These are phyloP conservation scores for Pachysandra terminalis DNA, from an alignment of 164 flowering plant genomes.

Conservation along the genomic window DNA sequence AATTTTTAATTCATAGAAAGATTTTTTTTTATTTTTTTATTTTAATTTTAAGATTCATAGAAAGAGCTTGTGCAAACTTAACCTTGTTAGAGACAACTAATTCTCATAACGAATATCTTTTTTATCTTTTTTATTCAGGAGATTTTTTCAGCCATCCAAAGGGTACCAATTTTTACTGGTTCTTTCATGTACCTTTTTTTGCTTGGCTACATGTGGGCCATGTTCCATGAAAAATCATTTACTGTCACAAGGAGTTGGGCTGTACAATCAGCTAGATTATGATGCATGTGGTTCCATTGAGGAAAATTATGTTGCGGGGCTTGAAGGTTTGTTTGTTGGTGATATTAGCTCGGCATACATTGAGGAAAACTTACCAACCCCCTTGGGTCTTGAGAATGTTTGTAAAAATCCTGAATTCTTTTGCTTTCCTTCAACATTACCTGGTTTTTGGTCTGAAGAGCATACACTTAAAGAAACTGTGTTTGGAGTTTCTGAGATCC, in stretches of 20 bases:
- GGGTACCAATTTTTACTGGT: constrained; percentile 25
- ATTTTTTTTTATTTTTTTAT: too few species aligned
- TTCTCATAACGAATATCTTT: background rate
- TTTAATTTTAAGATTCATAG: background rate
- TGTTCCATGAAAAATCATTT: constrained; percentile 19
- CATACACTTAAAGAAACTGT: constrained; percentile 12
- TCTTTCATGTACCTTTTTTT: constrained; percentile 31
- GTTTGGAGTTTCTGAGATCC: constrained; percentile 20
- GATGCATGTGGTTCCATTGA: constrained; percentile 33
- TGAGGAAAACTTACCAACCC: constrained; percentile 13
- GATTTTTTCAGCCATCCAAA: constrained; percentile 17
- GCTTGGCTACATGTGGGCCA: constrained; percentile 31
- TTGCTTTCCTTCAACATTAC: constrained; percentile 66
- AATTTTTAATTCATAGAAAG: too few species aligned
- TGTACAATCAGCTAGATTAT: constrained; percentile 20
- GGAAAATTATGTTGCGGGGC: too few species aligned
- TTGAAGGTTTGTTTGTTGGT: constrained; percentile 24
- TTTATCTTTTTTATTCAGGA: constrained; percentile 34
- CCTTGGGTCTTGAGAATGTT: constrained; percentile 20
- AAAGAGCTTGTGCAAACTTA: background rate
- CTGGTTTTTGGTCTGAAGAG: constrained; percentile 29
- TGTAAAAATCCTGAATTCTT: constrained; percentile 40
- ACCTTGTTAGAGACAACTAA: background rate
- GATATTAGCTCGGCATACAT: constrained; percentile 25
- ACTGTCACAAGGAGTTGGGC: constrained; percentile 19